phyloP scores from a whole-genome alignment of 1,139 yeast species.

The Yamadazyma triangularis region DNA sequence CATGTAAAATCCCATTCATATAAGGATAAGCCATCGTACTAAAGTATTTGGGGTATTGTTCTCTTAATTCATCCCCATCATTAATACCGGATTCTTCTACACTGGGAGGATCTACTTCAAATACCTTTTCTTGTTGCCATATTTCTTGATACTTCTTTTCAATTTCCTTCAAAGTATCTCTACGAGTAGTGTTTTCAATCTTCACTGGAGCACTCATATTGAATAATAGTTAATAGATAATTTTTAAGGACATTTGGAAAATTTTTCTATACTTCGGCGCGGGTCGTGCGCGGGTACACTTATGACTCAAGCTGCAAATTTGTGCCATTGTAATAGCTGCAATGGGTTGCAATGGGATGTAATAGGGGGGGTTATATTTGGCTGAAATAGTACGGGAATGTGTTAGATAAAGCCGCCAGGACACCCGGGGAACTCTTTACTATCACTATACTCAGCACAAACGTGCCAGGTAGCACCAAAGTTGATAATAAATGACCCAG shows the following conservation, averaged over 20 bases:
- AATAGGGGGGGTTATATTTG: no score
- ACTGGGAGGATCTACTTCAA: slow-evolving; percentile 86
- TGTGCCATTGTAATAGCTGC: no score
- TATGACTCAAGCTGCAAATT: no score
- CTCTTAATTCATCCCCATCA: slow-evolving; percentile 68
- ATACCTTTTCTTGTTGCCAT: slow-evolving; percentile 83
- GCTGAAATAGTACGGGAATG: no score
- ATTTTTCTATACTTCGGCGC: no score
- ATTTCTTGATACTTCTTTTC: slow-evolving; percentile 84
- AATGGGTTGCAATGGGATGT: no score
- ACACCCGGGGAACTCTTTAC: background rate
- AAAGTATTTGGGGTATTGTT: slow-evolving; percentile 80
- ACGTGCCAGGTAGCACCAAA: background rate
- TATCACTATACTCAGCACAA: background rate
- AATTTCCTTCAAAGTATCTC: slow-evolving; percentile 86
- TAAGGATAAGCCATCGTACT: slow-evolving; percentile 98
- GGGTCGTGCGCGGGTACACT: slow-evolving; percentile 1
- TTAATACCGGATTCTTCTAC: slow-evolving; percentile 58
- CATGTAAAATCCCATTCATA: slow-evolving; percentile 98
- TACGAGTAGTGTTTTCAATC: slow-evolving; percentile 68
- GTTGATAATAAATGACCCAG: no score
- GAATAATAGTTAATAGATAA: background rate
- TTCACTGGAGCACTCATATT: slow-evolving; percentile 42
- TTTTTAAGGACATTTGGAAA: no score
- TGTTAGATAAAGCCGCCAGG: no score